Evolutionary conservation across 495 filamentous ascomycete genomes (phyloP), one percentile per base, ranked within the genome.

Genomic region (Daldinia loculata): DNA sequence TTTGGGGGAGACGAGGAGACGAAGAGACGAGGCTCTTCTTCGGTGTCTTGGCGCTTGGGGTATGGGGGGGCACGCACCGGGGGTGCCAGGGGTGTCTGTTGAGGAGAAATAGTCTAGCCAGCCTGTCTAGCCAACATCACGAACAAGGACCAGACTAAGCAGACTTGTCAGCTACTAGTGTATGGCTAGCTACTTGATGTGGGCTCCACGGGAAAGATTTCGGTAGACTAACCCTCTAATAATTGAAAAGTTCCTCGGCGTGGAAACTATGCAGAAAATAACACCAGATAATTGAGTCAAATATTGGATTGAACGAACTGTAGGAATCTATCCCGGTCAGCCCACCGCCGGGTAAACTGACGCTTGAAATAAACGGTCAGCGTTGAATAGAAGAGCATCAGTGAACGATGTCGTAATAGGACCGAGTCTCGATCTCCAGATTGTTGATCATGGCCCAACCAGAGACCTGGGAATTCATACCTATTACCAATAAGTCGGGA

Each of bases 21-120:
- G 30, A 32, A 6, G 22, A 56, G 36, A 63, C 66, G 71, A 70
- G 71, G 71, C 62, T 74, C 66, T 74, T 74, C 71, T 39, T 74
- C 71, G 71, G 71, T 64, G 71, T 62, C 71, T 74, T 74, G 70
- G 70, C 70, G 48, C 32, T 67, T 71, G 53, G 69, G 69, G 63
- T 67, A 63, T 56, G 53, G 69, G 64, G 64, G 14, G 50, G 24
- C 4, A 38, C n/a, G n/a, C 12, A 19, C 50, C 26, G 26, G 57
- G 57, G 29, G 56, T 38, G 32, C 7, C 43, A 41, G 52, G 43
- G 62, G 48, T 27, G 24, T 27, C 22, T 41, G 36, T 36, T 59
- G 61, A 64, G 55, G 67, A 62, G 60, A 64, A 55, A 60, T 38
- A 48, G 27, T 29, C 15, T 29, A 15, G 1, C 24, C 4, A 15